Evolutionary conservation across 805 yeast genomes (phyloP).

Genomic region (Teunomyces atbi): DNA sequence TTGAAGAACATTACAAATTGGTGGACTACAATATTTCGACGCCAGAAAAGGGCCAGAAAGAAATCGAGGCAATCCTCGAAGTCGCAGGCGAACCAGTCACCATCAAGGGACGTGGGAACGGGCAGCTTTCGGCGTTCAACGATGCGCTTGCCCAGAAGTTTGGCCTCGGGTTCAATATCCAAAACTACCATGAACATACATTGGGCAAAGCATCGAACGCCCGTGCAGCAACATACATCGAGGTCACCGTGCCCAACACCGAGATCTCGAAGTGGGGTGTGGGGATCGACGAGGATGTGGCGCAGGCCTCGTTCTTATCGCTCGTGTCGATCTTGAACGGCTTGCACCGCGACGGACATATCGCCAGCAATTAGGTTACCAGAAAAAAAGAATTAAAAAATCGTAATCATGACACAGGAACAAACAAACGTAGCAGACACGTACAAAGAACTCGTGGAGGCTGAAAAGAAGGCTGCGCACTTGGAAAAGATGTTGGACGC

Average conservation of each 20-base stretch:
- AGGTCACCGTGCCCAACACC: constrained; percentile 18
- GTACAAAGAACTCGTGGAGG: constrained; percentile 60
- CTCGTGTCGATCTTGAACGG: constrained; percentile 63
- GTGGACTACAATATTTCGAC: constrained; percentile 48
- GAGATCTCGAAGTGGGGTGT: constrained; percentile 73
- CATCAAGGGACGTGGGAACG: constrained; percentile 70
- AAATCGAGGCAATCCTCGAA: constrained; percentile 48
- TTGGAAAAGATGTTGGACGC: constrained; percentile 65
- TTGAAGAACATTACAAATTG: constrained; percentile 32
- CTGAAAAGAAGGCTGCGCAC: constrained; percentile 60
- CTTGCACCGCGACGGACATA: constrained; percentile 19
- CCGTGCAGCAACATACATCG: constrained; percentile 74
- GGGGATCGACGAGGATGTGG: constrained; percentile 86
- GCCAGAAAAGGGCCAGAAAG: constrained; percentile 40
- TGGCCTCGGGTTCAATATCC: constrained; percentile 54
- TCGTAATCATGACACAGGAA: constrained; percentile 27
- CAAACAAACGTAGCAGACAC: constrained; percentile 50
- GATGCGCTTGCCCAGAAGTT: constrained; percentile 55
- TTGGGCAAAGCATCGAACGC: constrained; percentile 69
- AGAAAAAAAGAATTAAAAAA: not conserved
- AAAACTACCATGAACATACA: constrained; percentile 76
- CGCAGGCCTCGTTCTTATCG: constrained; percentile 77
- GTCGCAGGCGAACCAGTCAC: constrained; percentile 39
- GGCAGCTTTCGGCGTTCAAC: constrained; percentile 76
- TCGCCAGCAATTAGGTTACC: constrained; percentile 1